A percentile compares a stretch with the other conserved stretches of the same genome.
Conservation (phyloP, 1,284 basidiomycete genomes). For the Trichosporon inkin region DNA sequence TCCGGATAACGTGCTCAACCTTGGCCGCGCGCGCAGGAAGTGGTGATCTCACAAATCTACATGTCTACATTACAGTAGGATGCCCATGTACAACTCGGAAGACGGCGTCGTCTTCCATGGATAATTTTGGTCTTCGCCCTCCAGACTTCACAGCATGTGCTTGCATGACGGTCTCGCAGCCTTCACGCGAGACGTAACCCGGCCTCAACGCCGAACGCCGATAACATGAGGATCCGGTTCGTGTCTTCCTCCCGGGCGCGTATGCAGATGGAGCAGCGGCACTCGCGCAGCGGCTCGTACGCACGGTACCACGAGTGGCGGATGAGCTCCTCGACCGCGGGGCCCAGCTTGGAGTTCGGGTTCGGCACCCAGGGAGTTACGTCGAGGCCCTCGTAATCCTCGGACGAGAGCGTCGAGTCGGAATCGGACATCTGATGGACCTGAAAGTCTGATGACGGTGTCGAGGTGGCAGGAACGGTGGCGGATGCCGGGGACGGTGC, state of each 20-base stretch:
- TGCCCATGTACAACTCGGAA: constrained; percentile 3
- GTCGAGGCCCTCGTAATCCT: constrained; percentile 6
- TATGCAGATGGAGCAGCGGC: constrained; percentile 17
- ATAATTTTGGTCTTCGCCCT: neutral
- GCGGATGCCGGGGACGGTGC: no score
- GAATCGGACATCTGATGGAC: constrained; percentile 4
- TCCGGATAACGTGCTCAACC: neutral
- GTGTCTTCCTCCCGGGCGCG: constrained; percentile 12
- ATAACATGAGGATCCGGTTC: constrained; percentile 1
- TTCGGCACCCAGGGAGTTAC: constrained; percentile 14
- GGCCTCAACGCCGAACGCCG: neutral
- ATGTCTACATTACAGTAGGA: constrained; percentile 7
- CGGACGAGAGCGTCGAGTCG: constrained; percentile 9
- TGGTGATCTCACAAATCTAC: constrained; percentile 1
- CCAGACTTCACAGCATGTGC: neutral
- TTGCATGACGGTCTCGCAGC: neutral
- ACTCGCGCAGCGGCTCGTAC: constrained; percentile 16
- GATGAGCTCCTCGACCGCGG: constrained; percentile 6
- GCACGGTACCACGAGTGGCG: constrained; percentile 6
- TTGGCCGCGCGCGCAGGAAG: neutral
- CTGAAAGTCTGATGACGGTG: neutral
- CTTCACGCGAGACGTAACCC: constrained; percentile 8
- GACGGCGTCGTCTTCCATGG: neutral
- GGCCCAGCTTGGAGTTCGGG: constrained; percentile 5
- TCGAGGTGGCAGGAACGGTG: neutral